phyloP scores from a whole-genome alignment of 179 eudicot species.

The Amaranthus tricolor region DNA sequence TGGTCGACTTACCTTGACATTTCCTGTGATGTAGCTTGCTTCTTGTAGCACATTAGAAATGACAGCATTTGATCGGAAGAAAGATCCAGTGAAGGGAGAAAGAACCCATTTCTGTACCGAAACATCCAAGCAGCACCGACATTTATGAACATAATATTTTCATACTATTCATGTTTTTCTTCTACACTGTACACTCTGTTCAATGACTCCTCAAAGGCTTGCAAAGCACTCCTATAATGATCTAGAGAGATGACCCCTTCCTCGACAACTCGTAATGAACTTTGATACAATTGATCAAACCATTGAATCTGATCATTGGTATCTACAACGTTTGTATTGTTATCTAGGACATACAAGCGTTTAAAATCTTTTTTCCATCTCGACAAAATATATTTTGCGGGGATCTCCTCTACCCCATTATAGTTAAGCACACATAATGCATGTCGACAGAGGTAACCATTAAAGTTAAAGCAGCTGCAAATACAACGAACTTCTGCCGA shows the following conservation, averaged over 20 bases:
- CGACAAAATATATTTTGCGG: constrained; percentile 33
- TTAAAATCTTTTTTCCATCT: constrained; percentile 62
- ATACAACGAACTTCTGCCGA: constrained; percentile 37
- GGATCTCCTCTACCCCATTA: constrained; percentile 45
- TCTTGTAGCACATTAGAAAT: background rate
- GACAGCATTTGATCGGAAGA: background rate
- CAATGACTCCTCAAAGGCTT: constrained; percentile 57
- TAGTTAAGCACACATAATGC: constrained; percentile 42
- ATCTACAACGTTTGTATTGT: constrained; percentile 31
- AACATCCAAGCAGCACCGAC: constrained; percentile 4
- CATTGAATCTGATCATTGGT: constrained; percentile 35
- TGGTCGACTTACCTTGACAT: background rate
- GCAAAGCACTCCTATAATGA: constrained; percentile 61
- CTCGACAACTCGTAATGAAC: constrained; percentile 66
- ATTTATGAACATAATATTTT: background rate
- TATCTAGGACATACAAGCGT: constrained; percentile 42
- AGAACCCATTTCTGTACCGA: constrained; percentile 2
- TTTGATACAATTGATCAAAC: constrained; percentile 54
- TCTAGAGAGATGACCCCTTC: constrained; percentile 62
- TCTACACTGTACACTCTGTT: constrained; percentile 50
- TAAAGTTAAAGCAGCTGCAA: constrained; percentile 43
- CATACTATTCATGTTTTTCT: constrained; percentile 38
- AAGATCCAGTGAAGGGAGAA: background rate
- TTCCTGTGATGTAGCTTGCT: background rate
- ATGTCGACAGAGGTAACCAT: constrained; percentile 42